phyloP scores from a whole-genome alignment of 139 green algal species.

The Picochlorum sp. region DNA sequence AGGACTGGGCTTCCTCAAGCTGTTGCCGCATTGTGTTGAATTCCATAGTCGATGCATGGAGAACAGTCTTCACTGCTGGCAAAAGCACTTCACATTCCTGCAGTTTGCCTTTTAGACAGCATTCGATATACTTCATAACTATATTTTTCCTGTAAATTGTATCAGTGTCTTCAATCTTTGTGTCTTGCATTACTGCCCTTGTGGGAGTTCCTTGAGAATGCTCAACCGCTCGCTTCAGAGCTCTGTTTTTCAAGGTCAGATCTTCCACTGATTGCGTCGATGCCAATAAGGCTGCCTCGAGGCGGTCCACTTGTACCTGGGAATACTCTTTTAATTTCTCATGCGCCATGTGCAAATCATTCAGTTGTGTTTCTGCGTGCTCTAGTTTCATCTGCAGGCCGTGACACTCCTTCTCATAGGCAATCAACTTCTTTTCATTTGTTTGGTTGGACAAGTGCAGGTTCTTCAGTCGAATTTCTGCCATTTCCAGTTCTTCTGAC shows the following conservation, averaged over 20 bases:
- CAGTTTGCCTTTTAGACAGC: constrained; percentile 6
- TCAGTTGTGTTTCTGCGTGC: constrained; percentile 1
- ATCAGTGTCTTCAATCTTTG: constrained; percentile 15
- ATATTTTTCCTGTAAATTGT: constrained; percentile 30
- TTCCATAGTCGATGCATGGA: constrained; percentile 13
- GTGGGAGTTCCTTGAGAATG: not conserved
- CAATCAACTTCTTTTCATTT: not conserved
- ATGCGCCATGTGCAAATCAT: not conserved
- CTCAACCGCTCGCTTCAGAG: not conserved
- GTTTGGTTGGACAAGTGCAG: constrained; percentile 9
- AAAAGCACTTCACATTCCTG: constrained; percentile 33
- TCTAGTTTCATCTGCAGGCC: not conserved
- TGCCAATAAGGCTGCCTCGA: not conserved
- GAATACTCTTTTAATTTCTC: not conserved
- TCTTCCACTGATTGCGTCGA: constrained; percentile 9
- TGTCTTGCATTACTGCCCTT: not conserved
- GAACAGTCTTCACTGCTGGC: constrained; percentile 24
- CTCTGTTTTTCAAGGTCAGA: constrained; percentile 9
- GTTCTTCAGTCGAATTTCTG: constrained; percentile 19
- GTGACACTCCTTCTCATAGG: not conserved
- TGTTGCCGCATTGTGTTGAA: constrained; percentile 5
- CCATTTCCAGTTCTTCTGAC: constrained; percentile 11
- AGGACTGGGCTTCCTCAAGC: not conserved
- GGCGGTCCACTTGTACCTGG: not conserved
- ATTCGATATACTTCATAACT: constrained; percentile 26